phyloP scores from a whole-genome alignment of 108 stramenopile genomes.

The Nitzschia palea region DNA sequence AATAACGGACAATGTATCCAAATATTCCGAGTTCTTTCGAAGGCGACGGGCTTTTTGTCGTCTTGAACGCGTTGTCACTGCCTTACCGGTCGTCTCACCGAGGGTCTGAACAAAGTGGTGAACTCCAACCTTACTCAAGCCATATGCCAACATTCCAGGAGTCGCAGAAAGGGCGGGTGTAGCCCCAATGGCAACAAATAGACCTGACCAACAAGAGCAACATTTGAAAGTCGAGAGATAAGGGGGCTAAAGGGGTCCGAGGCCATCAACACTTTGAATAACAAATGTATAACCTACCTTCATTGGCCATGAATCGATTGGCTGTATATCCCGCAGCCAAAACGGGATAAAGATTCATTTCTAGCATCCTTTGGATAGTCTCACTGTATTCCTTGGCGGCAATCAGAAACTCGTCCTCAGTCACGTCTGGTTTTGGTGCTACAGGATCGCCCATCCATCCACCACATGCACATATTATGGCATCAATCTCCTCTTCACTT shows the following conservation, averaged over 20 bases:
- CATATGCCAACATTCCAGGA: conserved; percentile 78
- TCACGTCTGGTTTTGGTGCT: conserved; percentile 22
- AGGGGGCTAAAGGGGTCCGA: neutral
- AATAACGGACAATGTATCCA: conserved; percentile 40
- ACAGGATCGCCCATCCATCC: conserved; percentile 48
- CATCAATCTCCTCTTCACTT: conserved; percentile 50
- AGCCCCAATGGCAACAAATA: conserved; percentile 68
- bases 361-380: conserved; percentile 55
- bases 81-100: conserved; percentile 44
- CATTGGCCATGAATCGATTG: conserved; percentile 48
- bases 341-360: conserved; percentile 61
- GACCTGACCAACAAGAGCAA: conserved; percentile 12
- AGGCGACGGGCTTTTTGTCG: conserved; percentile 25
- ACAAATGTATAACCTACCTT: conserved; percentile 24
- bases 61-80: conserved; percentile 40
- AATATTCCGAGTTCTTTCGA: conserved; percentile 27
- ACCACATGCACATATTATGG: conserved; percentile 64
- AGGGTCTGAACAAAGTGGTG: conserved; percentile 73
- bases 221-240: too few relatives aligned
- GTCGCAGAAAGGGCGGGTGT: conserved; percentile 64
- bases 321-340: conserved; percentile 70
- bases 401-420: conserved; percentile 48
- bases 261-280: neutral
- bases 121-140: conserved; percentile 55
- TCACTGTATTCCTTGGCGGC: conserved; percentile 39